Evolutionary conservation across 2,329 filamentous ascomycete species (phyloP).

Genomic region (Talaromyces sp.): DNA sequence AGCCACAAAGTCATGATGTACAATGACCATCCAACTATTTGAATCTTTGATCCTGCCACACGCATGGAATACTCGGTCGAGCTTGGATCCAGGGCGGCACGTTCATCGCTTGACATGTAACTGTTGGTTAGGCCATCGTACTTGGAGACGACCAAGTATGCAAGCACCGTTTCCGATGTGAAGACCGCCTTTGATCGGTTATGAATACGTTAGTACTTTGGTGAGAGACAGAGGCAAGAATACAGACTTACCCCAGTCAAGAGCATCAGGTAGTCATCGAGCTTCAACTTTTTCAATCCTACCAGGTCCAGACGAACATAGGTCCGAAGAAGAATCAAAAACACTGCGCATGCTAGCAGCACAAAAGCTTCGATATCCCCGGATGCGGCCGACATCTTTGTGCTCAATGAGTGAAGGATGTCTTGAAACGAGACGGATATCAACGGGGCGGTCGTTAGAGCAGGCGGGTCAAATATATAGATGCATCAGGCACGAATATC

Average conservation of each 20-base stretch:
- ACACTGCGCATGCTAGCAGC: conserved; percentile 48
- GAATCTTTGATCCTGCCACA: conserved; percentile 50
- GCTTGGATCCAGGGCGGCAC: conserved; percentile 42
- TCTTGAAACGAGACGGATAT: not conserved
- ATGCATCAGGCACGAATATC: not conserved
- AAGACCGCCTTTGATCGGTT: conserved; percentile 42
- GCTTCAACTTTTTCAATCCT: conserved; percentile 46
- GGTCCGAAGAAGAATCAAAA: conserved; percentile 48
- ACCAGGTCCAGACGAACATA: conserved; percentile 45
- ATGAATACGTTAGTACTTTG: not conserved
- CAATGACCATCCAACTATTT: conserved; percentile 52
- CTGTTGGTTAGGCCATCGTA: conserved; percentile 54
- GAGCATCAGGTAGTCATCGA: conserved; percentile 56
- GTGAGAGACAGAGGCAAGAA: not conserved
- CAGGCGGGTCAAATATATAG: not conserved
- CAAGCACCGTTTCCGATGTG: conserved; percentile 45
- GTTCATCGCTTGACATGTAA: conserved; percentile 51
- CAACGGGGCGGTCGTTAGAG: not conserved
- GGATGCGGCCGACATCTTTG: conserved; percentile 10
- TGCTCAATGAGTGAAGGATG: not conserved
- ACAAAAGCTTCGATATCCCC: conserved; percentile 41
- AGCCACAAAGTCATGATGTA: conserved; percentile 53
- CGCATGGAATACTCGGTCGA: conserved; percentile 47
- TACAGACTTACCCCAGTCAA: conserved; percentile 44
- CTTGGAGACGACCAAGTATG: conserved; percentile 46